A percentile compares a stretch with the other conserved stretches of the same genome.
phyloP scores from a whole-genome alignment of 345 rosid species.

The Erucastrum elatum region DNA sequence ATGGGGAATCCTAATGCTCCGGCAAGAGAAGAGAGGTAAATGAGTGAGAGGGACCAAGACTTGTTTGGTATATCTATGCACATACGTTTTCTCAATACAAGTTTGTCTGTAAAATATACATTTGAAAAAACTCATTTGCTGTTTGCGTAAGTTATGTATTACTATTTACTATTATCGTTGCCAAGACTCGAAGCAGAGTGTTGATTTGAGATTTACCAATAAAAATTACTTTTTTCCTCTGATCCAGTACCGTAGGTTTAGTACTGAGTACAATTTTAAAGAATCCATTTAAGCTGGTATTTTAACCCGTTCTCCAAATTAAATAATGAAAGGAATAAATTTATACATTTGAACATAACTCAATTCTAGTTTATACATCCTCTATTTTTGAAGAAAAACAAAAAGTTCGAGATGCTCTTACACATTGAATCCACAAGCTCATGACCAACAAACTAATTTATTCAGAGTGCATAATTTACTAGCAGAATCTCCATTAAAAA shows the following conservation, averaged over 20 bases:
- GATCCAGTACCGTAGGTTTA: not conserved
- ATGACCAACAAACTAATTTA: not conserved
- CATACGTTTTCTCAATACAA: not conserved
- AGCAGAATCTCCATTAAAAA: too few species aligned
- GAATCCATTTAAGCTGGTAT: too few species aligned
- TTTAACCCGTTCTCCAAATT: too few species aligned
- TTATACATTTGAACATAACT: too few species aligned
- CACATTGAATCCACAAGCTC: not conserved
- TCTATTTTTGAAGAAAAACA: too few species aligned
- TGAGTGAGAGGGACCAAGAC: not conserved
- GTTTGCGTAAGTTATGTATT: conserved; percentile 17
- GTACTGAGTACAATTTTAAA: too few species aligned
- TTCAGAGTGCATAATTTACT: not conserved
- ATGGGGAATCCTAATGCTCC: conserved; percentile 57
- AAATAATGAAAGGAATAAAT: too few species aligned
- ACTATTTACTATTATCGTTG: conserved; percentile 10
- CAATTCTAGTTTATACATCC: too few species aligned
- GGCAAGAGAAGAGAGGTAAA: conserved; percentile 60
- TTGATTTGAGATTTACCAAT: not conserved
- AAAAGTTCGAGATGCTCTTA: too few species aligned
- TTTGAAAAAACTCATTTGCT: conserved; percentile 15
- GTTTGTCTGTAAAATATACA: not conserved
- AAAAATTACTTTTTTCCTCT: not conserved
- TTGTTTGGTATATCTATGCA: not conserved
- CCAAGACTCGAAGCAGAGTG: conserved; percentile 10